Evolutionary conservation across 176 grass and related monocot species (phyloP), one percentile per base, ranked within the genome.

Genomic region (Oryza longistaminata): DNA sequence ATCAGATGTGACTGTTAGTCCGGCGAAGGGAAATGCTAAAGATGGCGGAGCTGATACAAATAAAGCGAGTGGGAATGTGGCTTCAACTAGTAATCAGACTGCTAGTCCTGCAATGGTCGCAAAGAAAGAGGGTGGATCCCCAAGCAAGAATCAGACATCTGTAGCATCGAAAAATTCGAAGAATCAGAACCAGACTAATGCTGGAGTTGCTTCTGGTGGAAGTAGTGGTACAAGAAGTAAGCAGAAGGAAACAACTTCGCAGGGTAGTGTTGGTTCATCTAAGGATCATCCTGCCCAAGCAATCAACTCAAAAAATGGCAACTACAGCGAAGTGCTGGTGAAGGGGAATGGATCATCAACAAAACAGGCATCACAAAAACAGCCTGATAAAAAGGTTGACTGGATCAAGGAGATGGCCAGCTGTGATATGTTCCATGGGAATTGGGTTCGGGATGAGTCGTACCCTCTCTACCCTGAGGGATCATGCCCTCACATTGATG

Each of bases 401-500:
- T 94, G 88, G 93, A 96, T 94, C 70, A 82, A 86, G 83, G 84
- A 88, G 29, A 92, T 92, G 90, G 86, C 89, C 37, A 78, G 64
- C 74, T 99, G 96, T 58, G 90, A 99, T 73, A 74, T 99, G 73
- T 96, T 96, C 72, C 81, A 83, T 55, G 96, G 96, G 69, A 85
- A 42, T 29, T 99, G 96, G 96, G 88, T 96, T 76, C 80, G 37
- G 37, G 90, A 96, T 49, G 88, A 99, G 22, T 82, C 87, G 0
- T 92, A 90, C 73, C 96, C 96, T 27, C 90, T 90, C 66, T 99
- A 96, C 60, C 88, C 73, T 0, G 91, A 86, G 65, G 93, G 96
- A 8, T 94, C 96, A 6, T 99, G 96, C 13, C 93, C 91, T 19
- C 88, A 92, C 64, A 96, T 99, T 22, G 96, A 99, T 79, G 90